Percentiles rank a stretch among this genome's conserved stretches.
Conservation (phyloP, 768 basidiomycete genomes). For the Termitomyces sp. region DNA sequence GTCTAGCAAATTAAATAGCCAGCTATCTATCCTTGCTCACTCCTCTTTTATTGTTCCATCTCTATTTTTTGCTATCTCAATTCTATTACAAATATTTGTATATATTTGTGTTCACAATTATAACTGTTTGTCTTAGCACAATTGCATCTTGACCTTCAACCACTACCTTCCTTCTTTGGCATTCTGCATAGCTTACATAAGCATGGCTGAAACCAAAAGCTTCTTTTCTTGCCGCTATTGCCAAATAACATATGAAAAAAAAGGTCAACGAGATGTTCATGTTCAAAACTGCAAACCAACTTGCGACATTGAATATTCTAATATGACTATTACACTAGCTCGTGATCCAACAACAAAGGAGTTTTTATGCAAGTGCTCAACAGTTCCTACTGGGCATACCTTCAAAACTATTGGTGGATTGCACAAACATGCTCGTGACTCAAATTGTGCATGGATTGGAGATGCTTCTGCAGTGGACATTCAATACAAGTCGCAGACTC, state of each 20-base stretch:
- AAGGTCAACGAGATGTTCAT: background rate
- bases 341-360: background rate
- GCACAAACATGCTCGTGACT: background rate
- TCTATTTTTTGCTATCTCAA: too few relatives aligned
- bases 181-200: background rate
- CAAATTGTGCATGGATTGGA: background rate
- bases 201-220: background rate
- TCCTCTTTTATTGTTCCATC: too few relatives aligned
- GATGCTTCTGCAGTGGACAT: background rate
- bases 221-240: background rate
- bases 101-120: background rate
- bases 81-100: background rate
- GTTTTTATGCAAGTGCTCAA: background rate
- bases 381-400: background rate
- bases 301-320: background rate
- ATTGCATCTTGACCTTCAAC: background rate
- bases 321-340: background rate
- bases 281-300: background rate
- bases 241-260: background rate
- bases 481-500: background rate
- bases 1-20: too few relatives aligned
- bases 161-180: background rate
- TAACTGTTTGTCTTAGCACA: background rate
- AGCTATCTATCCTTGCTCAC: too few relatives aligned
- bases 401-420: background rate